Conservation (phyloP, 1,284 basidiomycete species). For the Phaffia rhodozyma region DNA sequence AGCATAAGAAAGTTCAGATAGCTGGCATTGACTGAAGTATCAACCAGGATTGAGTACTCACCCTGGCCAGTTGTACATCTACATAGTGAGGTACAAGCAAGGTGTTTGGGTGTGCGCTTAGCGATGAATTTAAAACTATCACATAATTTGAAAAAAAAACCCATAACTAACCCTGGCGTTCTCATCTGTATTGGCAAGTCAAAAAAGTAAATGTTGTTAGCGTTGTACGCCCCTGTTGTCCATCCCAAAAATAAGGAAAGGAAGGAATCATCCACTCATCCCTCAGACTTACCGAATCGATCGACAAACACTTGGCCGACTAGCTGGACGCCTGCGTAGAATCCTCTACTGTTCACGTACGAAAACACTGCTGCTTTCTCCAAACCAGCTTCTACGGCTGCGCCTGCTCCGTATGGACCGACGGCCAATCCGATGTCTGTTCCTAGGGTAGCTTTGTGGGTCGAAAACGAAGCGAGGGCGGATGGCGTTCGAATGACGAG, state of each 20-base stretch:
- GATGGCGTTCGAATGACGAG: constrained; percentile 38
- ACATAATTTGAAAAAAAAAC: too few relatives aligned
- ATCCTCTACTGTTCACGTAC: constrained; percentile 31
- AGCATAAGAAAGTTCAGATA: too few relatives aligned
- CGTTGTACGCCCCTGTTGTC: too few relatives aligned
- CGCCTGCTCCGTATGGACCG: constrained; percentile 42
- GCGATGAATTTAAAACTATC: too few relatives aligned
- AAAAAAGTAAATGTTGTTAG: too few relatives aligned
- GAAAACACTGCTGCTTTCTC: constrained; percentile 36
- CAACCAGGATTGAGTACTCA: too few relatives aligned
- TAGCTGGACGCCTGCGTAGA: constrained; percentile 40
- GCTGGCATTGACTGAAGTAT: too few relatives aligned
- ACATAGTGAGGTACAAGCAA: background rate
- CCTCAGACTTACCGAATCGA: constrained; percentile 28
- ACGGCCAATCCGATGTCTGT: constrained; percentile 41
- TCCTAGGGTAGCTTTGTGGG: constrained; percentile 38
- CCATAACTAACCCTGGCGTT: too few relatives aligned
- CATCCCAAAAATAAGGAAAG: background rate
- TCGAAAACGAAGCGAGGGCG: constrained; percentile 40
- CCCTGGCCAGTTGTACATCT: constrained; percentile 35
- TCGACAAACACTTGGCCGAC: constrained; percentile 39
- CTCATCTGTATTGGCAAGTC: too few relatives aligned
- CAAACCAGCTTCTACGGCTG: constrained; percentile 37
- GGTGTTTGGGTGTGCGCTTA: too few relatives aligned
- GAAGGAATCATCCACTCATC: too few relatives aligned